These are phyloP conservation scores for Termitomyces sp. DNA, from an alignment of 768 basidiomycete species.

Conservation along the genomic window DNA sequence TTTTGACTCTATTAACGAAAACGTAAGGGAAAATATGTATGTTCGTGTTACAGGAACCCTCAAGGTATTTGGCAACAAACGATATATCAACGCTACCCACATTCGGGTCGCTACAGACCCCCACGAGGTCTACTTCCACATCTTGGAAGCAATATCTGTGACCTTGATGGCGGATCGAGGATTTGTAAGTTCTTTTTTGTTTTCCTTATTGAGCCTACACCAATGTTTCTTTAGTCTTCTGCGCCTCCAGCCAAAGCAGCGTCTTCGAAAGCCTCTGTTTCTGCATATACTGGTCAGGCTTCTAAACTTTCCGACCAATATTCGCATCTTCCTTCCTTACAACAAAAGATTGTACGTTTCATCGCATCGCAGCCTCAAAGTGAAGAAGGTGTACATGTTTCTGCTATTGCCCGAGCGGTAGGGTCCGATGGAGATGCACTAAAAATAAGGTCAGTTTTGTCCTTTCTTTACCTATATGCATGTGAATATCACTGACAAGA, in stretches of 20 bases:
- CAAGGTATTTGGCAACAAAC: constrained; percentile 78
- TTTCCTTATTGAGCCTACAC: not conserved
- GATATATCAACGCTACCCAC: constrained; percentile 76
- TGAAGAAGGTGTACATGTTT: constrained; percentile 73
- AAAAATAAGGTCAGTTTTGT: constrained; percentile 74
- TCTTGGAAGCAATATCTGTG: constrained; percentile 70
- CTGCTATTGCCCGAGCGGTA: constrained; percentile 64
- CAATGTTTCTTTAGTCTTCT: constrained; percentile 23
- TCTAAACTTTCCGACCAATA: constrained; percentile 39
- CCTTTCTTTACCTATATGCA: constrained; percentile 1
- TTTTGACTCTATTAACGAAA: not conserved
- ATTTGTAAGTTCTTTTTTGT: constrained; percentile 38
- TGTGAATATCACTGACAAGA: constrained; percentile 1
- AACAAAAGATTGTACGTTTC: constrained; percentile 64
- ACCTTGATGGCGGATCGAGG: constrained; percentile 66
- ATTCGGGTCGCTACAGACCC: constrained; percentile 67
- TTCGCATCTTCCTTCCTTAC: constrained; percentile 52
- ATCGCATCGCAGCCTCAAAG: constrained; percentile 45
- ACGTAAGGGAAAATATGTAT: constrained; percentile 66
- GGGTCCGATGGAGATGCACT: constrained; percentile 46
- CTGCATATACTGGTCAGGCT: constrained; percentile 39
- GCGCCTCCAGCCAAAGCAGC: constrained; percentile 23
- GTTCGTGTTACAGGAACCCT: constrained; percentile 80
- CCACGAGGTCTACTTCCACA: constrained; percentile 81
- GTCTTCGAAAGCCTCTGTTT: constrained; percentile 18